Evolutionary conservation across 2,329 filamentous ascomycete genomes (phyloP), one percentile per base, ranked within the genome.

Genomic region (Plenodomus lindquistii): DNA sequence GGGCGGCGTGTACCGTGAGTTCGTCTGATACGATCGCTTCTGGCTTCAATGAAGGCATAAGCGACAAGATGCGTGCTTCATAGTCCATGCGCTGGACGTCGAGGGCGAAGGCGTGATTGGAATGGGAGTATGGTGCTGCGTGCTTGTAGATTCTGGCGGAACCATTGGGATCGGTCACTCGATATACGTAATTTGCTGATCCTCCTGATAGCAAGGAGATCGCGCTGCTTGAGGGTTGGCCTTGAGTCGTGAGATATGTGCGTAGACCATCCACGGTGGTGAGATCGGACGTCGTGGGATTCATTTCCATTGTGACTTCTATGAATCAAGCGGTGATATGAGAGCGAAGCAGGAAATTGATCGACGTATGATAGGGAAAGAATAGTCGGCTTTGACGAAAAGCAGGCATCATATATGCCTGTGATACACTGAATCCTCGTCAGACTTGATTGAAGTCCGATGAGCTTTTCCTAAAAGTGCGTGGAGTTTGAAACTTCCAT

Each of bases 101-200:
- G 10, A 73, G 61, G 2, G 50, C 44, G 24, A 72, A 66, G 24
- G 31, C 34, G 2, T 45, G 51, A 38, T 65, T 64, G 35, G 46
- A 52, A 20, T 55, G 51, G 3, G 71, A 52, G 21, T 66, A 68
- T 7, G 62, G 60, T 4, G 66, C 65, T 18, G 71, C 69, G 39
- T 74, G 70, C 46, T 74, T 73, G 45, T 67, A 64, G 37, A 74
- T 62, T 15, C 36, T 34, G 2, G 56, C 61, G 16, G 45, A 37
- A 22, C 55, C 52, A 21, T 56, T 40, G 1, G 45, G 34, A 3
- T 49, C 38, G 0, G 38, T 54, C 16, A 68, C 52, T 17, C 70
- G 69, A 43, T 69, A 73, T 35, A 72, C 67, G 42, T 65, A 70
- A 42, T 73, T 74, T 17, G 67, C 67, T 4, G 60, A 68, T 10